Evolutionary conservation across 2,329 filamentous ascomycete genomes (phyloP), one percentile per base, ranked within the genome.

Genomic region (Diplodia sapinea): DNA sequence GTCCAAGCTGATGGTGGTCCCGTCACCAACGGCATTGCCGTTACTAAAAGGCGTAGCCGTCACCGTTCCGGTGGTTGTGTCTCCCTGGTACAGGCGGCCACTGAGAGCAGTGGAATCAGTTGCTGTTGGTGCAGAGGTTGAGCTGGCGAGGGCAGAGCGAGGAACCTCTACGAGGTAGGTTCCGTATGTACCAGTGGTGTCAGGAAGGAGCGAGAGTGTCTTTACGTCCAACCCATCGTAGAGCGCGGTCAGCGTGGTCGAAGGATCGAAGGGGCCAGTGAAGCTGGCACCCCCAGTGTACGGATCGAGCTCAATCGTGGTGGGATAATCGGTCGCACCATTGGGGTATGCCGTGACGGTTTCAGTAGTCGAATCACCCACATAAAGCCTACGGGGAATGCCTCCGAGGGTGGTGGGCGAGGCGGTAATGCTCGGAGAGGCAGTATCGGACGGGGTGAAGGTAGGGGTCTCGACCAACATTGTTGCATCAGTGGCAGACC

Each of bases 211-310:
- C 9, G 49, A 40, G 23, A 64, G 40, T 6, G 31, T 36, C 15
- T 50, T 64, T 3, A 8, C 6, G n/a, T 20, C 51, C 29, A 31
- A 40, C 9, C 61, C 61, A 38, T 64, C 61, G 17, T 64, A 64
- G 1, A 26, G 11, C 6, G 61, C 61, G 1, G 31, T 64, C 29
- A 64, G 17, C 17, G 61, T 64, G 9, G n/a, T 20, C 4, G 20
- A 20, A 4, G 31, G 52, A 56, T 56, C 52, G 12, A 13, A 36
- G 8, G 52, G 52, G 11, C 52, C 52, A 12, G 52, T 56, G 31
- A 56, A 56, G 8, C 15, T 47, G 17, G 2, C 4, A 23, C 6
- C 31, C 3, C 8, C 52, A 15, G 52, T 56, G 31, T 56, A 56
- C 31, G 52, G 52, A 12, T 17, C 52, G 6, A 56, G 29, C 7